Base-by-base conservation (phyloP, 345 rosid genomes). In the Hibiscus trionum region DNA sequence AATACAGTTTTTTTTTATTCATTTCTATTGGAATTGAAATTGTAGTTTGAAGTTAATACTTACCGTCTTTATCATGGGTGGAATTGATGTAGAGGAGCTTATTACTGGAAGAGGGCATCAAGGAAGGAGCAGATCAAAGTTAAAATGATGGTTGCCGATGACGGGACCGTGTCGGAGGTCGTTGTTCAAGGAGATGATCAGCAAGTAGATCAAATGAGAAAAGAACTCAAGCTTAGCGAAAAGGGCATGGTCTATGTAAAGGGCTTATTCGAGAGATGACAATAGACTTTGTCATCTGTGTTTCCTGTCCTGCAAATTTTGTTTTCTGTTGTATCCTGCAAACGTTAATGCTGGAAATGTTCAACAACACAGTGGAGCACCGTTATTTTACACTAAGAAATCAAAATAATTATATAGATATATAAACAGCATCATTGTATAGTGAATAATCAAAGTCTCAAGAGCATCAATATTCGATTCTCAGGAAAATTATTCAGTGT, bases 171-270 rank as follows among this genome's bases (percentile, higher is more conserved):
- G 69, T 75, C 74, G 4, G 98, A 91, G 97, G 96, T 91, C 27
- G 60, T 91, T 60, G 97, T 94, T 76, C 97, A 87, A 78, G 98
- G 98, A 47, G 98, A 94, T 78, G 98, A 94, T 73, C 91, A 87
- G 72, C 97, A 90, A 49, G 91, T 94, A 11, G 97, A 94, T 70
- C 86, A 88, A 75, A 84, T 91, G 97, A 86, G 96, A 72, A 93
- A 87, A 74, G 94, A 94, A 66, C 96, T 94, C 61, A 80, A 87
- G 70, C 76, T 94, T 64, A 86, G 72, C 71, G 95, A 94, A 81
- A 94, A 91, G 75, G 97, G 96, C 58, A 94, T 94, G 98, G 93
- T 90, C 16, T 90, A 91, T 73, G 97, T 87, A 1, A 90, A 94
- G 97, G 96, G 97, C 73, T 76, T 90, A 53, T 84, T 94, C 49